Conservation (phyloP, 2,329 filamentous ascomycete species). For the Stachybotrys chartarum region DNA sequence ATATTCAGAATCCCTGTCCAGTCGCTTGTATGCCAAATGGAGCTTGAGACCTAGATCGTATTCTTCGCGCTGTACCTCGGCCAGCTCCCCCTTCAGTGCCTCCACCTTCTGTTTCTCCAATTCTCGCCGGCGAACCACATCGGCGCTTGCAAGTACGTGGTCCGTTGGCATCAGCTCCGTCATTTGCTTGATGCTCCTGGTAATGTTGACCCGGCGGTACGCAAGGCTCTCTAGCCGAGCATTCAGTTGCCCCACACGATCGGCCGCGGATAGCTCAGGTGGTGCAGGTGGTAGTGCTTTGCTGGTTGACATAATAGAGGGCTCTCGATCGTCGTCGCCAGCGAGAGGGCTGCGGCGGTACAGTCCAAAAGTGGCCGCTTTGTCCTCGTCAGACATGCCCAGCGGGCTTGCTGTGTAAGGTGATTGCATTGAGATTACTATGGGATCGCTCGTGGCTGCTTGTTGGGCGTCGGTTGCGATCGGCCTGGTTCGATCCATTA, state of each 20-base stretch:
- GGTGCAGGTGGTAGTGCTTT: slow-evolving; percentile 58
- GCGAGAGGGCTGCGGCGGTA: neutral
- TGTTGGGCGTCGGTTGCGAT: slow-evolving; percentile 13
- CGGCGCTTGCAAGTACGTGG: slow-evolving; percentile 57
- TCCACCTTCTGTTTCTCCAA: slow-evolving; percentile 59
- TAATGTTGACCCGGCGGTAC: slow-evolving; percentile 64
- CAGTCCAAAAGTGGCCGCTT: neutral
- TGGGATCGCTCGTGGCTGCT: slow-evolving; percentile 13
- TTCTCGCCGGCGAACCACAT: slow-evolving; percentile 51
- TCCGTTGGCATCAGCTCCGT: slow-evolving; percentile 70
- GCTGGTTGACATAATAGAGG: slow-evolving; percentile 31
- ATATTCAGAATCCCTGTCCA: slow-evolving; percentile 58
- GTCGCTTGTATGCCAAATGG: slow-evolving; percentile 66
- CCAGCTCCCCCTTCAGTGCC: slow-evolving; percentile 56
- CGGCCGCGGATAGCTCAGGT: slow-evolving; percentile 48
- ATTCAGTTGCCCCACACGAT: slow-evolving; percentile 61
- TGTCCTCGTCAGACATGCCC: slow-evolving; percentile 1
- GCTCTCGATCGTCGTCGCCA: slow-evolving; percentile 11
- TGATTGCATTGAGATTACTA: slow-evolving; percentile 21
- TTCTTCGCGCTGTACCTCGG: slow-evolving; percentile 68
- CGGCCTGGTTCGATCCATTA: slow-evolving; percentile 25
- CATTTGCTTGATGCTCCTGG: slow-evolving; percentile 67
- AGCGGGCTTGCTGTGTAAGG: slow-evolving; percentile 4
- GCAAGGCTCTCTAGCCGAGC: slow-evolving; percentile 57
- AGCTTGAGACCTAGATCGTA: slow-evolving; percentile 72